Conservation (phyloP, 495 filamentous ascomycete species). For the Hyaloscypha finlandica region DNA sequence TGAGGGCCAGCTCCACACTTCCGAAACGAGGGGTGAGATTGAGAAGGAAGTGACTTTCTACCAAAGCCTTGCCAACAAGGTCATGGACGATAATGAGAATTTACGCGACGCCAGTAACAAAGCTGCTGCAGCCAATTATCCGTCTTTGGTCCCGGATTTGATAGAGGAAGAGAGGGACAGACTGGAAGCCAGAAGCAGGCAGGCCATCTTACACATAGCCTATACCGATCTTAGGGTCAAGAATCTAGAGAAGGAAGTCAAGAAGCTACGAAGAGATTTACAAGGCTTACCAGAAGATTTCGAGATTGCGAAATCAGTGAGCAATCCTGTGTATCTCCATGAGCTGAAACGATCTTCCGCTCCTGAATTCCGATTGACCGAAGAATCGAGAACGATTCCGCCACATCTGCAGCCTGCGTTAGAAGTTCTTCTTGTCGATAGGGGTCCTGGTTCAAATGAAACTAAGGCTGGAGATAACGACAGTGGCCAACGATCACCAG, state of each 20-base stretch:
- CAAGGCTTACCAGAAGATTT: neutral
- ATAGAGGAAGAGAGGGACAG: neutral
- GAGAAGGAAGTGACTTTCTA: neutral
- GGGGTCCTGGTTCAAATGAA: too few relatives aligned
- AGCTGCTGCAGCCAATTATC: neutral
- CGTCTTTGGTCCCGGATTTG: neutral
- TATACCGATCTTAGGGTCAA: conserved; percentile 1
- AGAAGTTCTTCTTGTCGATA: neutral
- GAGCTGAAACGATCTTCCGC: conserved; percentile 8
- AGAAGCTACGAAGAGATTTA: neutral
- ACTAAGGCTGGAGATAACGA: too few relatives aligned
- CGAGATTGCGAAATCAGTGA: neutral
- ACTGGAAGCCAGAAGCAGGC: neutral
- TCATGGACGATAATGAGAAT: neutral
- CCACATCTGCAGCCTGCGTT: neutral
- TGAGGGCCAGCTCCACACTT: neutral
- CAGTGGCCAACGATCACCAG: too few relatives aligned
- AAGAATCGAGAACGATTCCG: neutral
- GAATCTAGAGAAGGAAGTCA: neutral
- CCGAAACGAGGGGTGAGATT: neutral
- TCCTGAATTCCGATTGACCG: neutral
- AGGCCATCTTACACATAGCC: neutral
- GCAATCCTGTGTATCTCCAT: neutral
- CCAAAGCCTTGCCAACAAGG: neutral
- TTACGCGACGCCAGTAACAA: neutral